Base-by-base conservation (phyloP, 495 filamentous ascomycete genomes). In the Penicillium salamii region DNA sequence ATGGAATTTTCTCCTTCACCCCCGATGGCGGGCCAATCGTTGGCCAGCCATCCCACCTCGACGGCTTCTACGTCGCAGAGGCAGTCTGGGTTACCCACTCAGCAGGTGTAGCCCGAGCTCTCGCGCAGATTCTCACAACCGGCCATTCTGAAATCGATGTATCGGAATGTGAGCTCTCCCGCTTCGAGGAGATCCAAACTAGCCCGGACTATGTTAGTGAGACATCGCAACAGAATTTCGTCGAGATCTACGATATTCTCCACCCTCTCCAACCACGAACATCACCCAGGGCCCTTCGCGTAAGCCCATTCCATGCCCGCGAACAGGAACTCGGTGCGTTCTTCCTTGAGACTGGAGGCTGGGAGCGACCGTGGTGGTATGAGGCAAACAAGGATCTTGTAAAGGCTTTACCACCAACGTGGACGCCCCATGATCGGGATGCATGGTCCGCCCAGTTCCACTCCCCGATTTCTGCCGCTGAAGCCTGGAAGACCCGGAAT, bases 31-130 rank as follows among this genome's bases (percentile, higher is more conserved):
- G 74, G 0, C 72, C 77, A 1, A 52, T 80, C 31, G 47, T 79
- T 24, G 76, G 77, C 23, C 66, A 73, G 55, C 63, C 70, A 11
- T 72, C 77, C 9, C 65, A 67, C 18, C 47, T 80, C 3, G 71
- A 77, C 26, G 72, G 72, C 8, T 78, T 79, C 66, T 79, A 69
- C 29, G 76, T 79, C 7, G 77, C 76, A 7, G 76, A 78, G 45
- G 77, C 77, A 7, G 76, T 80, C 1, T 80, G 77, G 77, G 75
- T 80, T 5, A 80, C 77, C 8, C 77, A 80, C 35, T 75, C 74
- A 0, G 76, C 75, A n/a, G 77, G 77, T 14, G 71, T 78, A 9
- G 77, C 77, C 6, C 67, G 74, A 26, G 72, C 75, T 13, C 31
- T 80, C 3, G 77, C 76, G 0, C 64, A 80, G 48, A 41, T 76